Conservation (phyloP, 2,329 filamentous ascomycete genomes). For the Diaporthe sp. region DNA sequence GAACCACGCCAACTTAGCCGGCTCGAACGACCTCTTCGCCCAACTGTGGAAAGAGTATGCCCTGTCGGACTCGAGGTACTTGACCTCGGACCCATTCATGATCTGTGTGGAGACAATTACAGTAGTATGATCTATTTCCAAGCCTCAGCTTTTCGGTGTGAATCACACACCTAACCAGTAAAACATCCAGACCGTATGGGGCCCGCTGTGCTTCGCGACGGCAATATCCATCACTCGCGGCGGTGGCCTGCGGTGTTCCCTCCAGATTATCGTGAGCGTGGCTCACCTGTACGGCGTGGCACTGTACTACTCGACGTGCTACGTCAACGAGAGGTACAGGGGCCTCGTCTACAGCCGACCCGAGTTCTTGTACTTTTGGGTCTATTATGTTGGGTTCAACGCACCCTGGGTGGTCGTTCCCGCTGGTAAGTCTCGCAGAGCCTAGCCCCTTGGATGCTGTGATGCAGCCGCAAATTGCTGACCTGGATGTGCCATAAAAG, state of each 20-base stretch:
- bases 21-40: slow-evolving; percentile 80
- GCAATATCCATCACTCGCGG: slow-evolving; percentile 60
- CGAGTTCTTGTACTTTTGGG: slow-evolving; percentile 73
- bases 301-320: slow-evolving; percentile 73
- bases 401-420: slow-evolving; percentile 72
- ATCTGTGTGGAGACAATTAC: slow-evolving; percentile 91
- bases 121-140: slow-evolving; percentile 65
- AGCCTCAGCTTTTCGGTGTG: fast-evolving
- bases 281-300: slow-evolving; percentile 74
- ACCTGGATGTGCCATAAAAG: neutral
- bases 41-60: slow-evolving; percentile 96
- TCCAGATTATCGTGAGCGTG: slow-evolving; percentile 66
- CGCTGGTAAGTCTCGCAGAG: slow-evolving; percentile 57
- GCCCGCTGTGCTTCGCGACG: slow-evolving; percentile 68
- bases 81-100: slow-evolving; percentile 86
- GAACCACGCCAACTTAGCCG: slow-evolving; percentile 76
- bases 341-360: slow-evolving; percentile 69
- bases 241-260: slow-evolving; percentile 62
- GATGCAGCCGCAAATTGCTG: neutral
- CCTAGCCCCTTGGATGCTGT: neutral
- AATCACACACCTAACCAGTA: neutral
- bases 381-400: slow-evolving; percentile 74
- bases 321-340: slow-evolving; percentile 60
- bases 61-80: slow-evolving; percentile 87
- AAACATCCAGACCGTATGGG: slow-evolving; percentile 64